phyloP scores from a whole-genome alignment of 2,329 filamentous ascomycete genomes.

The Colletotrichum eremochloae region DNA sequence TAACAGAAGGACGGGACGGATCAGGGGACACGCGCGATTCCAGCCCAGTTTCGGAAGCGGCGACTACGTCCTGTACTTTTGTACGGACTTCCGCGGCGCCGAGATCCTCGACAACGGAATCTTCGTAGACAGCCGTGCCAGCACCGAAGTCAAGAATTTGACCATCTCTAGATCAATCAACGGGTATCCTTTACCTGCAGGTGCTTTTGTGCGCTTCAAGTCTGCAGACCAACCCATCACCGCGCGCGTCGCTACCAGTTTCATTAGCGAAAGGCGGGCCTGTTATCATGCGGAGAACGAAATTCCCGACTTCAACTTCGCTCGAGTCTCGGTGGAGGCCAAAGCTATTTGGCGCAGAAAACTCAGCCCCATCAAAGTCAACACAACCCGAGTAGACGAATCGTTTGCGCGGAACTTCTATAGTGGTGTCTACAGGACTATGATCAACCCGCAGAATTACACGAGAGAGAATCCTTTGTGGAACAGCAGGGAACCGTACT shows the following conservation, averaged over 20 bases:
- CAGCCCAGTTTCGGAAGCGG: constrained; percentile 75
- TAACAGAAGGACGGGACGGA: constrained; percentile 67
- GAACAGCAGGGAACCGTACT: constrained; percentile 76
- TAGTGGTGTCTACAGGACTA: constrained; percentile 78
- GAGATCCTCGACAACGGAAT: constrained; percentile 71
- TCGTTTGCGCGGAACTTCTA: constrained; percentile 75
- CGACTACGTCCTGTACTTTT: constrained; percentile 72
- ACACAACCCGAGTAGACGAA: constrained; percentile 64
- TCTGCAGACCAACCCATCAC: constrained; percentile 65
- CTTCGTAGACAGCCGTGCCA: constrained; percentile 70
- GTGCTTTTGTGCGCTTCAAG: constrained; percentile 73
- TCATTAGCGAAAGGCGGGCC: constrained; percentile 75
- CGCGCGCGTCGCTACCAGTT: constrained; percentile 77
- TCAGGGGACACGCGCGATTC: constrained; percentile 74
- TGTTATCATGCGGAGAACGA: constrained; percentile 77
- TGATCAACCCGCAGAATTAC: constrained; percentile 81
- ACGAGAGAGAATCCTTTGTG: constrained; percentile 80
- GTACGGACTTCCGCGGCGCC: constrained; percentile 75
- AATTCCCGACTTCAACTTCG: constrained; percentile 77
- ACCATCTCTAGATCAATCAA: constrained; percentile 65
- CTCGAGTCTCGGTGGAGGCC: constrained; percentile 64
- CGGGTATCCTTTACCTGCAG: constrained; percentile 68
- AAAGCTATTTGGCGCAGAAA: constrained; percentile 72
- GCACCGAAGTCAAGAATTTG: constrained; percentile 60
- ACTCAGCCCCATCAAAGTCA: constrained; percentile 68